Evolutionary conservation across 192 early-diverging fungal species (phyloP).

Genomic region (Coemansia sp.): DNA sequence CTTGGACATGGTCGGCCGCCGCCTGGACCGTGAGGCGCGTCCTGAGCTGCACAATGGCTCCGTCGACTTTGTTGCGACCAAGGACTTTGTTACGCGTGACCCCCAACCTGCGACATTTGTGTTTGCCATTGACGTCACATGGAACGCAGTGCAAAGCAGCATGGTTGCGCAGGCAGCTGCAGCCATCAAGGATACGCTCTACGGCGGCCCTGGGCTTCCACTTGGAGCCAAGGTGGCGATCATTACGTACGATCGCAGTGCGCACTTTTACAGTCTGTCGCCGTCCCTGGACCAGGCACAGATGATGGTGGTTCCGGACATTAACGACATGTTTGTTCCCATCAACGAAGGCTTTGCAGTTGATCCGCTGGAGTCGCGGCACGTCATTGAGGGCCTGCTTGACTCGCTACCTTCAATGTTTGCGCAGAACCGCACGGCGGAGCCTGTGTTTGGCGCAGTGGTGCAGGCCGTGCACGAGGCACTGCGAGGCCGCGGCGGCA

Average conservation of each 20-base stretch:
- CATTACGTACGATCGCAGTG: conserved; percentile 83
- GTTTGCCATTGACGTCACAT: conserved; percentile 95
- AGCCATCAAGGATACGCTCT: conserved; percentile 70
- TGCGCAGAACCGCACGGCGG: conserved; percentile 69
- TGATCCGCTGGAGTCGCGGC: conserved; percentile 76
- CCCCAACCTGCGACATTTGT: conserved; percentile 75
- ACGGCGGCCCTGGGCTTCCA: conserved; percentile 58
- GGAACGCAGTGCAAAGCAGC: conserved; percentile 81
- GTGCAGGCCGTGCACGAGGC: conserved; percentile 73
- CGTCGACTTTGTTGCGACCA: conserved; percentile 86
- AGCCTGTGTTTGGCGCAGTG: conserved; percentile 80
- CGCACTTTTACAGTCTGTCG: conserved; percentile 95
- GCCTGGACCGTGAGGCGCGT: conserved; percentile 78
- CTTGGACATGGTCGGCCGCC: conserved; percentile 87
- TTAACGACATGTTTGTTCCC: conserved; percentile 93
- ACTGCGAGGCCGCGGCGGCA: conserved; percentile 80
- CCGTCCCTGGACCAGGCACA: conserved; percentile 80
- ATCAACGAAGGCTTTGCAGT: conserved; percentile 89
- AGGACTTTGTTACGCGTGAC: conserved; percentile 61
- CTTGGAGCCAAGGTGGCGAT: conserved; percentile 74
- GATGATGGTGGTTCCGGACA: conserved; percentile 93
- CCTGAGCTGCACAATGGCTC: conserved; percentile 90
- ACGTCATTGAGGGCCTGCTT: conserved; percentile 77
- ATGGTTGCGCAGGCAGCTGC: conserved; percentile 69
- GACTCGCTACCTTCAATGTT: conserved; percentile 82